phyloP scores from a whole-genome alignment of 257 asterid genomes.

The Craterostigma plantagineum region DNA sequence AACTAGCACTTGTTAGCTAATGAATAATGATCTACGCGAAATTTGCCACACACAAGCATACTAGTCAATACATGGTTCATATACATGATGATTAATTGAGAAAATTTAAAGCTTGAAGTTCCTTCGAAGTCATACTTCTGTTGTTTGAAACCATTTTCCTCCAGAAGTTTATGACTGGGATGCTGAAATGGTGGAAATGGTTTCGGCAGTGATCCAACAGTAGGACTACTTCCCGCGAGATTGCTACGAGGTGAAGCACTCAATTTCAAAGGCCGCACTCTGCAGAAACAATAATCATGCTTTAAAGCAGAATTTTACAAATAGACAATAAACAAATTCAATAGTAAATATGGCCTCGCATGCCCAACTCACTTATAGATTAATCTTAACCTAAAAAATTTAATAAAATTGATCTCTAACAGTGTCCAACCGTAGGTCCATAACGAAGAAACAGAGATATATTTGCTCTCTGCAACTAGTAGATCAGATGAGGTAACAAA shows the following conservation, averaged over 20 bases:
- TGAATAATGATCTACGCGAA: too few species aligned
- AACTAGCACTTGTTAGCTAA: neutral
- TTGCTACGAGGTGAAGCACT: conserved; percentile 66
- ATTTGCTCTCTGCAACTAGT: too few species aligned
- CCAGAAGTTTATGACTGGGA: conserved; percentile 78
- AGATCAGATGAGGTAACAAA: too few species aligned
- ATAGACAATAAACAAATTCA: too few species aligned
- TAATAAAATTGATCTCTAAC: too few species aligned
- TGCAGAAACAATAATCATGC: conserved; percentile 9
- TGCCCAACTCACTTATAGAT: too few species aligned
- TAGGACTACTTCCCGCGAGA: conserved; percentile 55
- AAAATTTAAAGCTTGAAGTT: conserved; percentile 66
- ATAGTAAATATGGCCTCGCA: too few species aligned
- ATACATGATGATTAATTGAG: conserved; percentile 60
- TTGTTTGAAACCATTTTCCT: conserved; percentile 89
- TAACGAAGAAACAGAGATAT: too few species aligned
- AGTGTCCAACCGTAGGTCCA: too few species aligned
- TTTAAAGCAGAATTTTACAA: too few species aligned
- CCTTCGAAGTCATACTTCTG: conserved; percentile 64
- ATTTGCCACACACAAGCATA: too few species aligned
- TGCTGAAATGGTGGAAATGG: conserved; percentile 79
- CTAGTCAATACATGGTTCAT: conserved; percentile 22
- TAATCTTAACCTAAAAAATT: too few species aligned
- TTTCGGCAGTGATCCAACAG: conserved; percentile 72
- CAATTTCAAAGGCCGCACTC: conserved; percentile 51